These are phyloP conservation scores for Aspergillus sp. DNA, from an alignment of 2,329 filamentous ascomycete genomes.

Conservation along the genomic window DNA sequence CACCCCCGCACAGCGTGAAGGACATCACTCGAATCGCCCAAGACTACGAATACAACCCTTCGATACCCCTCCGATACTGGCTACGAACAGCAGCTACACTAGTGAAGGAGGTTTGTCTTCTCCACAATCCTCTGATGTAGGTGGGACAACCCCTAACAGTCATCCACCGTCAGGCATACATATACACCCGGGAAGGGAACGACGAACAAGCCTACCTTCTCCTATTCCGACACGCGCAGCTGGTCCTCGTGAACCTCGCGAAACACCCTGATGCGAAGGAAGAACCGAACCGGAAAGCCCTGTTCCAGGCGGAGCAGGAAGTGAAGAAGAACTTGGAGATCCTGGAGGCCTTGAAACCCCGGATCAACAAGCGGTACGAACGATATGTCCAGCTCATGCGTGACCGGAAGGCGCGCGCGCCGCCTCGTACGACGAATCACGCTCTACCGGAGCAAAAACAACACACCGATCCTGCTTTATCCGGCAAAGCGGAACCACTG, in stretches of 20 bases:
- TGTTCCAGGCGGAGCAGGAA: slow-evolving; percentile 59
- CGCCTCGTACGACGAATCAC: slow-evolving; percentile 17
- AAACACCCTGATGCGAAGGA: slow-evolving; percentile 73
- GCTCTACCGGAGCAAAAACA: slow-evolving; percentile 15
- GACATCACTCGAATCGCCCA: slow-evolving; percentile 75
- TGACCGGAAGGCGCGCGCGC: slow-evolving; percentile 45
- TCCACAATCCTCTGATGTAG: background rate
- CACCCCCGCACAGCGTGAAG: slow-evolving; percentile 66
- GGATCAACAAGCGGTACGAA: slow-evolving; percentile 70
- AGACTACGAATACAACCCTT: slow-evolving; percentile 76
- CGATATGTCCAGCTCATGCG: slow-evolving; percentile 59
- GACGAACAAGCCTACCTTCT: slow-evolving; percentile 86
- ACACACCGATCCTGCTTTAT: slow-evolving; percentile 58
- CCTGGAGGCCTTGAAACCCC: slow-evolving; percentile 76
- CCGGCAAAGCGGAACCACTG: slow-evolving; percentile 59
- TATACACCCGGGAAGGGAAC: slow-evolving; percentile 83
- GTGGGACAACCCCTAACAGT: background rate
- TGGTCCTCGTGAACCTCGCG: slow-evolving; percentile 74
- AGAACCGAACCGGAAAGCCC: slow-evolving; percentile 55
- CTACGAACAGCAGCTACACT: slow-evolving; percentile 76
- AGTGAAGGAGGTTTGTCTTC: slow-evolving; percentile 69
- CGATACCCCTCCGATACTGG: slow-evolving; percentile 78
- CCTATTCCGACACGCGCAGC: slow-evolving; percentile 81
- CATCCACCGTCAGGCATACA: slow-evolving; percentile 61
- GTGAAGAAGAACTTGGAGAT: slow-evolving; percentile 65